These are phyloP conservation scores for Cryphonectria radicalis DNA, from an alignment of 2,329 filamentous ascomycete species.

Conservation along the genomic window DNA sequence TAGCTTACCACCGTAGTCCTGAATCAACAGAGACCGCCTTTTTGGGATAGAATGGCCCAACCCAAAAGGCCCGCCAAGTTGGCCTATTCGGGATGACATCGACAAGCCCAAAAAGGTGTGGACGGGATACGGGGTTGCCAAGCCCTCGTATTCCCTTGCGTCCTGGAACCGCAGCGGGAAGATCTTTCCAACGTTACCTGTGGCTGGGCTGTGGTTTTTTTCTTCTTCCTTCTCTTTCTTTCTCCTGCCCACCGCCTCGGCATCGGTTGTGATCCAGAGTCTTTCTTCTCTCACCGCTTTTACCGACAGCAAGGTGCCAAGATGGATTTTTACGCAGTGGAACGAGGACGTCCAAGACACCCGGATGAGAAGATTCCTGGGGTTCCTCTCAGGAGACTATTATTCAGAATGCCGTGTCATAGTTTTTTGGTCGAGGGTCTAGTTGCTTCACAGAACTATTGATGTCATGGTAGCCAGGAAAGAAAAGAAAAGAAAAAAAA, in stretches of 20 bases:
- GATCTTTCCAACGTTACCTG: constrained; percentile 22
- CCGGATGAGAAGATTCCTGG: background rate
- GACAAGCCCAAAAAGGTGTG: constrained; percentile 16
- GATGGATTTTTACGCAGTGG: background rate
- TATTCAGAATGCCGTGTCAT: background rate
- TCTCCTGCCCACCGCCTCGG: background rate
- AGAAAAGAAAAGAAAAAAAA: too few relatives aligned
- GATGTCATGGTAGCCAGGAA: background rate
- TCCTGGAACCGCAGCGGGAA: background rate
- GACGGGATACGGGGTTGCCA: constrained; percentile 18
- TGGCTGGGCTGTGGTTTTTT: constrained; percentile 1
- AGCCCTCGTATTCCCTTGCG: constrained; percentile 26
- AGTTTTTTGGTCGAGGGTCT: background rate
- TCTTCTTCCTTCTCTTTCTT: background rate
- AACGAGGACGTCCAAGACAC: background rate
- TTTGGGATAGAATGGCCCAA: background rate
- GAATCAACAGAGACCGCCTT: background rate
- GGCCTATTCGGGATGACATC: constrained; percentile 17
- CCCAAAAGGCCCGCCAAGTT: background rate
- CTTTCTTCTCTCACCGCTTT: background rate
- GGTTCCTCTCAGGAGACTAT: background rate
- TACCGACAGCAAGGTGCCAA: background rate
- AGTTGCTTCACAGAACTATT: background rate
- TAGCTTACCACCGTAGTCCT: background rate
- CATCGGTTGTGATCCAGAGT: background rate